phyloP scores from a whole-genome alignment of 2,329 filamentous ascomycete species.

The Sporothrix euskadiensis region DNA sequence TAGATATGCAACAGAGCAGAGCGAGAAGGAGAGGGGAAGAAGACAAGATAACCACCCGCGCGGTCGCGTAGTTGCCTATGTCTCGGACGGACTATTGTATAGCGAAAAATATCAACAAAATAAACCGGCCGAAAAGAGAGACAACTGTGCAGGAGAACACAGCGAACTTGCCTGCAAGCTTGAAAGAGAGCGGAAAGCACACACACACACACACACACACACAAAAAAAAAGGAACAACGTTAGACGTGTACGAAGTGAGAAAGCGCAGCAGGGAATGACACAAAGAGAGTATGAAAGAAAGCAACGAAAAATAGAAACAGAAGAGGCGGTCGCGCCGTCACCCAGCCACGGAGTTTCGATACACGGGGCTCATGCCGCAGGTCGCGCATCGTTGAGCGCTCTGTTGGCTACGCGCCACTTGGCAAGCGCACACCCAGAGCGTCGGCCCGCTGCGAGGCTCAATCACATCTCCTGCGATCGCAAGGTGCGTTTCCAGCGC shows the following conservation, averaged over 20 bases:
- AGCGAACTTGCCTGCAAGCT: no score
- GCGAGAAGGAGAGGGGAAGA: not conserved
- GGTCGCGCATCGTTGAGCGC: conserved; percentile 16
- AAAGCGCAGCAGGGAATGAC: no score
- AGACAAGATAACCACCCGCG: not conserved
- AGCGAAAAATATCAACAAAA: not conserved
- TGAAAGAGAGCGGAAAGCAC: not conserved
- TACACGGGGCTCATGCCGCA: conserved; percentile 30
- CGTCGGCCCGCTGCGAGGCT: conserved; percentile 6
- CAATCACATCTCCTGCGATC: conserved; percentile 26
- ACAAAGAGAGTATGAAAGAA: not conserved
- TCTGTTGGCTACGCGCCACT: not conserved
- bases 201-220: no score
- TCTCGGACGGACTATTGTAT: not conserved
- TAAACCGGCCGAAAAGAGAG: not conserved
- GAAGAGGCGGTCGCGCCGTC: not conserved
- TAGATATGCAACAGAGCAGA: not conserved
- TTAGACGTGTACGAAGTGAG: no score
- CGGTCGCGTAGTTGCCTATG: not conserved
- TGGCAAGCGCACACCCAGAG: conserved; percentile 32
- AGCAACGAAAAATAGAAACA: not conserved
- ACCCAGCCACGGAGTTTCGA: not conserved
- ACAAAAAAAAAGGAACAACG: not conserved
- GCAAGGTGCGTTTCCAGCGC: conserved; percentile 28
- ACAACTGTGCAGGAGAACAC: no score